Percentiles rank a stretch among this genome's conserved stretches.
Conservation (phyloP, 805 yeast genomes). For the Clavispora phyllophila region DNA sequence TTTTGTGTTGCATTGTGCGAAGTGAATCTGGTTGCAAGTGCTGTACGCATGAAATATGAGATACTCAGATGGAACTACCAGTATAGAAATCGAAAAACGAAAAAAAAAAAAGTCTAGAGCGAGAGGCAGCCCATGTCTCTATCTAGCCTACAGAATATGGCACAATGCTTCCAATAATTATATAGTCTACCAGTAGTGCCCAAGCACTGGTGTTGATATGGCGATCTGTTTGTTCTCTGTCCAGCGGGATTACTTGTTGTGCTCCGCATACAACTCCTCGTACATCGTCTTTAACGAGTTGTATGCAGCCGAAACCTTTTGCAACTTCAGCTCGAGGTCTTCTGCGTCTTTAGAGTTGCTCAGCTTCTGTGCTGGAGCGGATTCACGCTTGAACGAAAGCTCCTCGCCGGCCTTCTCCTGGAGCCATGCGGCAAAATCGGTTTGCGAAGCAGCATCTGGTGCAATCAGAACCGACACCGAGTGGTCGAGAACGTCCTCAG, state of each 20-base stretch:
- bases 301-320: conserved; percentile 54
- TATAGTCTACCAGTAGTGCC: neutral
- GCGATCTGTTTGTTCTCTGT: neutral
- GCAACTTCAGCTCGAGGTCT: conserved; percentile 42
- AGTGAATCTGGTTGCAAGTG: too few relatives aligned
- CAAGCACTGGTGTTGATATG: too few relatives aligned
- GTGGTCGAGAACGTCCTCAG: conserved; percentile 34
- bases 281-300: conserved; percentile 53
- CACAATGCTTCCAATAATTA: neutral
- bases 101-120: too few relatives aligned
- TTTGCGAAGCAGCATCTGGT: conserved; percentile 17
- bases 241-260: conserved; percentile 25
- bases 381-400: conserved; percentile 32
- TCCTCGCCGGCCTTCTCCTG: conserved; percentile 48
- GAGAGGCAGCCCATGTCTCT: too few relatives aligned
- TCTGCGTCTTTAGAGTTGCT: conserved; percentile 17
- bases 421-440: conserved; percentile 47
- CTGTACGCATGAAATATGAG: too few relatives aligned
- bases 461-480: conserved; percentile 39
- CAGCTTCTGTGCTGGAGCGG: neutral
- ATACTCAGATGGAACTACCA: too few relatives aligned
- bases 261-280: conserved; percentile 52
- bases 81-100: too few relatives aligned
- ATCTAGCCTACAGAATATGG: neutral
- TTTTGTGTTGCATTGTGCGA: too few relatives aligned